phyloP scores from a whole-genome alignment of 2,329 filamentous ascomycete species.

The Phyllosticta citribraziliensis region DNA sequence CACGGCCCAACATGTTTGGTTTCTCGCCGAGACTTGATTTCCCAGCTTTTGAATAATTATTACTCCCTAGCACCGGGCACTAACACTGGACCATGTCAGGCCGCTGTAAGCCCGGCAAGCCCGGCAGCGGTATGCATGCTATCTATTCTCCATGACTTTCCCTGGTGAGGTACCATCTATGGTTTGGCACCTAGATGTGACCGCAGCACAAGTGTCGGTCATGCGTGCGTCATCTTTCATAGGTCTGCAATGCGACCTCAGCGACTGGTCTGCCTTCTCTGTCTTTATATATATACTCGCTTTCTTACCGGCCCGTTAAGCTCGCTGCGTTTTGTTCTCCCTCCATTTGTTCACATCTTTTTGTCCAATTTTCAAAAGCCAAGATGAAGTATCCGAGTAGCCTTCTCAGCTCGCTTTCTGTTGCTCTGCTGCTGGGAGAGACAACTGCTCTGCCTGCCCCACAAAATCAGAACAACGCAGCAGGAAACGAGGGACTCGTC shows the following conservation, averaged over 20 bases:
- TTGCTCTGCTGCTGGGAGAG: background rate
- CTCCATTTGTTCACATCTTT: background rate
- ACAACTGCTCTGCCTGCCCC: background rate
- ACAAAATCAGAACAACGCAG: background rate
- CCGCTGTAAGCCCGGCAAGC: background rate
- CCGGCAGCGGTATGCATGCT: background rate
- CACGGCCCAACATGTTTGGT: background rate
- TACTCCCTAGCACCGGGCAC: background rate
- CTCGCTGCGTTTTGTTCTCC: background rate
- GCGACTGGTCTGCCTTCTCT: background rate
- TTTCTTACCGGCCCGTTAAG: background rate
- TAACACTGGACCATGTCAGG: background rate
- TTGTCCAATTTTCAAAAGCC: background rate
- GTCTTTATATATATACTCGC: background rate
- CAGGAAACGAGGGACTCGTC: slow-evolving; percentile 4
- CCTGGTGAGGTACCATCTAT: background rate
- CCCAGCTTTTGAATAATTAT: background rate
- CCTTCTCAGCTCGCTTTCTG: background rate
- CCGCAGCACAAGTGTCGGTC: background rate
- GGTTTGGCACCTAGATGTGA: background rate
- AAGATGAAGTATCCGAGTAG: background rate
- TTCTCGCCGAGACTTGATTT: background rate
- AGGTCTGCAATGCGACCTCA: background rate
- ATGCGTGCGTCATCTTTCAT: background rate
- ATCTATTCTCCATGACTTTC: background rate